A percentile compares a stretch with the other conserved stretches of the same genome.
phyloP scores from a whole-genome alignment of 139 green algal species.

The Picocystis salinarum region DNA sequence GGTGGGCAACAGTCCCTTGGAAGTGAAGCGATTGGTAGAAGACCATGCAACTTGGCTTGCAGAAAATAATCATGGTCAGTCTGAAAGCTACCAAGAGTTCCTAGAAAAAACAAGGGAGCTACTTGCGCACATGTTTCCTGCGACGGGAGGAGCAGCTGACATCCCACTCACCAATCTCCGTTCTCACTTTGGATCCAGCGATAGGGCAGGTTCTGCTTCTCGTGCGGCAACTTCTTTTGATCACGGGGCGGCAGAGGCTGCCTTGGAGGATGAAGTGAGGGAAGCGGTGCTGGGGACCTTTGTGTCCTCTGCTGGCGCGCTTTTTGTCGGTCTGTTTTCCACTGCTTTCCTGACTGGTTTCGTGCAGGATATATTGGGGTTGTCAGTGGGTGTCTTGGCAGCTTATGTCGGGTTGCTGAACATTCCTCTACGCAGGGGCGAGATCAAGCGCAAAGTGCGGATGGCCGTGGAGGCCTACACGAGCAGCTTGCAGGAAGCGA shows the following conservation, averaged over 20 bases:
- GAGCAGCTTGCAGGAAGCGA: conserved; percentile 15
- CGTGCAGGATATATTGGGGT: conserved; percentile 60
- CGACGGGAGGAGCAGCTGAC: too few species aligned
- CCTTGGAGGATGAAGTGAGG: conserved; percentile 66
- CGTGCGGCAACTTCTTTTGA: too few species aligned
- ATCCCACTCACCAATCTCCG: too few species aligned
- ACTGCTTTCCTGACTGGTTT: conserved; percentile 38
- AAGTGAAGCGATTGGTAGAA: too few species aligned
- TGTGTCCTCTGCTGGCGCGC: conserved; percentile 34
- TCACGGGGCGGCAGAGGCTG: conserved; percentile 8
- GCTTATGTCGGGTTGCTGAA: conserved; percentile 62
- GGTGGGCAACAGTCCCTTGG: neutral
- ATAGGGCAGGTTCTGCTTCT: too few species aligned
- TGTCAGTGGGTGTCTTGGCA: conserved; percentile 25
- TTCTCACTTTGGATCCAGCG: too few species aligned
- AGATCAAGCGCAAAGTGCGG: conserved; percentile 66
- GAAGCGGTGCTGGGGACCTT: conserved; percentile 49
- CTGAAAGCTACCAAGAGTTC: too few species aligned
- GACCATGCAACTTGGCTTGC: too few species aligned
- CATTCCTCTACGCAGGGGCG: conserved; percentile 52
- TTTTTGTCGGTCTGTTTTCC: conserved; percentile 27
- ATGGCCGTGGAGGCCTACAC: conserved; percentile 28
- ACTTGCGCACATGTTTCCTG: too few species aligned
- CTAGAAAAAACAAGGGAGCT: too few species aligned
- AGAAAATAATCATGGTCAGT: too few species aligned